These are phyloP conservation scores for Candida dubliniensis DNA, from an alignment of 1,139 yeast species.

Conservation along the genomic window DNA sequence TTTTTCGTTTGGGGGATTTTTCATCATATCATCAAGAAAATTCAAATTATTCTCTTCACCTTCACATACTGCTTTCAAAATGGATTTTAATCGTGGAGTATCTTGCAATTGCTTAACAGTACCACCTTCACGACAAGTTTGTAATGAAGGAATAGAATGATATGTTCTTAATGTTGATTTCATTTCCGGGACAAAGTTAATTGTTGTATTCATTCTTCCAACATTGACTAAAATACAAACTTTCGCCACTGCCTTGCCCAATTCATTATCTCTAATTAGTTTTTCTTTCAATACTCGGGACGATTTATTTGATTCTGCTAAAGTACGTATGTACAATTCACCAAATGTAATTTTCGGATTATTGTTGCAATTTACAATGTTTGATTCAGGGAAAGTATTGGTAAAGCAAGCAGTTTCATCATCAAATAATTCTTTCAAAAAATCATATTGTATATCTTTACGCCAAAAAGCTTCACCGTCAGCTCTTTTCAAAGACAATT, in stretches of 20 bases:
- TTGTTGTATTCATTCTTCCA: slow-evolving; percentile 93
- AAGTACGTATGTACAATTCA: slow-evolving; percentile 79
- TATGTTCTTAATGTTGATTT: slow-evolving; percentile 88
- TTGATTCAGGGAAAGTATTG: slow-evolving; percentile 48
- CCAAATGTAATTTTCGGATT: slow-evolving; percentile 67
- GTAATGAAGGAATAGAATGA: slow-evolving; percentile 90
- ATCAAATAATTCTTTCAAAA: slow-evolving; percentile 62
- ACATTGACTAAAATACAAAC: slow-evolving; percentile 85
- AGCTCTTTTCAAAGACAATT: slow-evolving; percentile 60
- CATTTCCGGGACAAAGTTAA: slow-evolving; percentile 96
- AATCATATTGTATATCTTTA: slow-evolving; percentile 82
- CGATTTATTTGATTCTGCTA: slow-evolving; percentile 82
- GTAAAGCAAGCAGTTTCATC: slow-evolving; percentile 68
- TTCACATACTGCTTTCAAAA: slow-evolving; percentile 74
- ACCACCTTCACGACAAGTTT: slow-evolving; percentile 56
- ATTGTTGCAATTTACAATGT: slow-evolving; percentile 36
- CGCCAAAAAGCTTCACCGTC: slow-evolving; percentile 96
- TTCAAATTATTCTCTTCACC: slow-evolving; percentile 43
- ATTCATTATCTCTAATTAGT: slow-evolving; percentile 58
- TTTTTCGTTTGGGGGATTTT: slow-evolving; percentile 28
- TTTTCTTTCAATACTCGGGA: slow-evolving; percentile 82
- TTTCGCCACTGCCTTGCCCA: slow-evolving; percentile 75
- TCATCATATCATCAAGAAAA: slow-evolving; percentile 47
- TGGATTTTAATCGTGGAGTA: slow-evolving; percentile 89
- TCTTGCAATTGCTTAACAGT: slow-evolving; percentile 81